Evolutionary conservation across 2,329 filamentous ascomycete species (phyloP).

Genomic region (Pseudonectria buxi): DNA sequence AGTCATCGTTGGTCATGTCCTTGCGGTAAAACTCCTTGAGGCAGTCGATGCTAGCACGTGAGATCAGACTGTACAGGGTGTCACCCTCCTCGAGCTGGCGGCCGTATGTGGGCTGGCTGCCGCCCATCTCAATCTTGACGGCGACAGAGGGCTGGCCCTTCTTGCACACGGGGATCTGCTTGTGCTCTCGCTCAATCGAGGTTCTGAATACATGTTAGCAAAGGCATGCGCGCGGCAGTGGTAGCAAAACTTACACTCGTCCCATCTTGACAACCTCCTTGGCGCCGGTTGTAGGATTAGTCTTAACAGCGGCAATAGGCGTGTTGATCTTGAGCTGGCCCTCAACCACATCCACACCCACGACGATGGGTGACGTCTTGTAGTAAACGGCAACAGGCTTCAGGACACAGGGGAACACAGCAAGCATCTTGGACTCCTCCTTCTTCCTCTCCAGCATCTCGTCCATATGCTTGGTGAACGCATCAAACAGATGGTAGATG

Average conservation of each 20-base stretch:
- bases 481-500: slow-evolving; percentile 96
- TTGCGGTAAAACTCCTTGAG: slow-evolving; percentile 92
- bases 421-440: slow-evolving; percentile 90
- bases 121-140: slow-evolving; percentile 91
- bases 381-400: slow-evolving; percentile 92
- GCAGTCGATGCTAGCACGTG: slow-evolving; percentile 81
- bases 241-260: slow-evolving; percentile 71
- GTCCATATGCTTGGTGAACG: slow-evolving; percentile 92
- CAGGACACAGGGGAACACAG: slow-evolving; percentile 94
- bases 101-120: slow-evolving; percentile 88
- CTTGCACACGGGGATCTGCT: slow-evolving; percentile 86
- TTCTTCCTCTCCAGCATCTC: slow-evolving; percentile 84
- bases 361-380: slow-evolving; percentile 91
- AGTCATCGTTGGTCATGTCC: slow-evolving; percentile 88
- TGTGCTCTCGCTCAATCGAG: slow-evolving; percentile 96
- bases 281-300: slow-evolving; percentile 66
- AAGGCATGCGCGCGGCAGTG: slow-evolving; percentile 8
- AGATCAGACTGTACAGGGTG: slow-evolving; percentile 79
- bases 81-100: slow-evolving; percentile 92
- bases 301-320: slow-evolving; percentile 80
- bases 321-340: slow-evolving; percentile 82
- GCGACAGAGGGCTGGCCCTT: slow-evolving; percentile 96
- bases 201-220: slow-evolving; percentile 51
- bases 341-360: slow-evolving; percentile 93
- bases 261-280: slow-evolving; percentile 84